Base-by-base conservation (phyloP, 495 filamentous ascomycete species). In the Aspergillus homomorphus region DNA sequence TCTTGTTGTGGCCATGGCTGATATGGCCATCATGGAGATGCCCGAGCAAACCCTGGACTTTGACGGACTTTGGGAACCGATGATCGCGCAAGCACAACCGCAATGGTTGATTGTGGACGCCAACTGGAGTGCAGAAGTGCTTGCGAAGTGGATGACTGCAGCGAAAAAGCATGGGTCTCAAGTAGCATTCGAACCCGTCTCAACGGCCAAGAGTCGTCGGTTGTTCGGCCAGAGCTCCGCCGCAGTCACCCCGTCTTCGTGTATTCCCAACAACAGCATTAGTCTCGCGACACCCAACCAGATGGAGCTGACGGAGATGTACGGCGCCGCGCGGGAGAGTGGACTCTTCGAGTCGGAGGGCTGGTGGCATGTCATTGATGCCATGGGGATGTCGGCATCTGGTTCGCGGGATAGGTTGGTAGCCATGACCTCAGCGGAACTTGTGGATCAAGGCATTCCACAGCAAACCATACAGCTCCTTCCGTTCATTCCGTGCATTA, bases 161-260 rank as follows among this genome's bases (percentile, higher is more conserved):
- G 88, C 77, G 24, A 82, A 80, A 54, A 69, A 70, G 46, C 63
- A 80, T 54, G 73, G 74, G 16, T 78, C 84, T 8, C 74, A 77
- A 2, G 79, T 91, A n/a, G 87, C 87, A 16, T 95, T 92, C 62
- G 94, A 98, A 68, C 94, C 94, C n/a, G 95, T 97, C 10, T 94
- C 90, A 2, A 79, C 79, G 2, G 82, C 80, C 45, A 98, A 98
- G 70, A 81, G 89, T 8, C 73, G 80, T 9, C 77, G 86, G 3
- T 71, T 97, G 4, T 91, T 97, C 64, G 69, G 72, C 22, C 62
- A 66, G 7, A 57, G 56, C 46, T 44, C 56, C 22, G 66, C 71
- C 9, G 58, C 67, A 10, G 69, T 74, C 57, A 73, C 53, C 49
- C 63, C 65, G 22, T 66, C 57, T 1, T 68, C 73, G 2, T 68